Evolutionary conservation across 257 asterid genomes (phyloP).

Genomic region (Knoxia roxburghii): DNA sequence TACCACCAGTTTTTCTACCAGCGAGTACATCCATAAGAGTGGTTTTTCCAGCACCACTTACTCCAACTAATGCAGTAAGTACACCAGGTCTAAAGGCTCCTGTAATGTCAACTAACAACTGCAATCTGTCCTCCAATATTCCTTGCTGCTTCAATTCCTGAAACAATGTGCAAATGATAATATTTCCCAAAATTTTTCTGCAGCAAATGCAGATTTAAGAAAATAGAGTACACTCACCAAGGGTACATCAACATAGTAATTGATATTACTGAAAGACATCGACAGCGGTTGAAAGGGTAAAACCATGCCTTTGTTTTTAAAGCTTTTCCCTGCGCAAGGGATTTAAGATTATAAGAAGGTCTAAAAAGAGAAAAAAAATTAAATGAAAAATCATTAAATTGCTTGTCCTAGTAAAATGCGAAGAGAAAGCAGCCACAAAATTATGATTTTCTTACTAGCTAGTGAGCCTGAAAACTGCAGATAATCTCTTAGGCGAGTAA

Average conservation of each 20-base stretch:
- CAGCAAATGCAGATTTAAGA: constrained; percentile 14
- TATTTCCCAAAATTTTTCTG: neutral
- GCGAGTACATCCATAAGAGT: constrained; percentile 98
- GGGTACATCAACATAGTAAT: constrained; percentile 89
- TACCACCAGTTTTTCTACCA: constrained; percentile 93
- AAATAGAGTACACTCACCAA: constrained; percentile 43
- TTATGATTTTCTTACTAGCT: constrained; percentile 47
- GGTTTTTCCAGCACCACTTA: constrained; percentile 95
- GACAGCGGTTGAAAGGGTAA: constrained; percentile 87
- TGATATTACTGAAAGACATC: constrained; percentile 78
- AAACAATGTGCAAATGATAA: constrained; percentile 10
- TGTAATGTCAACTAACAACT: constrained; percentile 65
- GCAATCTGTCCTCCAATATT: constrained; percentile 63
- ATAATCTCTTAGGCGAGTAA: constrained; percentile 74
- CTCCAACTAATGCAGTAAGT: constrained; percentile 93
- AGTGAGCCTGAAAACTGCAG: constrained; percentile 81
- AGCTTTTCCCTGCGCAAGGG: constrained; percentile 60
- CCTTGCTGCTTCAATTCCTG: constrained; percentile 97
- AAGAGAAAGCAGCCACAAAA: neutral
- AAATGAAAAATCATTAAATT: neutral
- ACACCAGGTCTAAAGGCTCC: constrained; percentile 94
- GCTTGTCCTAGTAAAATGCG: neutral
- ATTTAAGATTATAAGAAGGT: constrained; percentile 11
- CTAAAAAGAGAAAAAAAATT: constrained; percentile 9
- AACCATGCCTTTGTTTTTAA: constrained; percentile 79